A percentile compares a stretch with the other conserved stretches of the same genome.
Conservation (phyloP, 768 basidiomycete genomes). For the Leccinum rimulosum region DNA sequence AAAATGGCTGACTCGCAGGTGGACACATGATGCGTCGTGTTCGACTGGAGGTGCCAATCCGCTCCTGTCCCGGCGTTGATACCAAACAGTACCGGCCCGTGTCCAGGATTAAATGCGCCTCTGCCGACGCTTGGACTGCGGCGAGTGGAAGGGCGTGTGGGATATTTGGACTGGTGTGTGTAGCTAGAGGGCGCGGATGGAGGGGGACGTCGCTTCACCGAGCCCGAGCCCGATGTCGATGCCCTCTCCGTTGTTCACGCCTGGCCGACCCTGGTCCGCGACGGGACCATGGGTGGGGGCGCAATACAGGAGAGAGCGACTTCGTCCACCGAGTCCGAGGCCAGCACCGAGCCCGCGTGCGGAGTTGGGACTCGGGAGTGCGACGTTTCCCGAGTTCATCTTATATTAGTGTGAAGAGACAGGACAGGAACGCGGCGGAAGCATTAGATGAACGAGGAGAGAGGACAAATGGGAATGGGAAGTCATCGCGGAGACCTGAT, state of each 20-base stretch:
- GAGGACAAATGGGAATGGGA: constrained; percentile 16
- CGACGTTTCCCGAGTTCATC: too few species aligned
- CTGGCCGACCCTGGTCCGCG: constrained; percentile 25
- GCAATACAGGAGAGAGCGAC: too few species aligned
- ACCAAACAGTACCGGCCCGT: constrained; percentile 30
- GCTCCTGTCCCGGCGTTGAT: constrained; percentile 28
- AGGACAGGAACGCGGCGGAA: too few species aligned
- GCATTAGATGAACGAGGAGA: too few species aligned
- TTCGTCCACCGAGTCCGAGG: constrained; percentile 25
- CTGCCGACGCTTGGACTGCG: constrained; percentile 28
- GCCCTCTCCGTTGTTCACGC: constrained; percentile 8
- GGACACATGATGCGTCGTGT: constrained; percentile 18
- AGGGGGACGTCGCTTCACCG: constrained; percentile 59
- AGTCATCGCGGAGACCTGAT: constrained; percentile 32
- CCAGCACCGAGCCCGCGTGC: constrained; percentile 20
- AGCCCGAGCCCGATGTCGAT: constrained; percentile 23
- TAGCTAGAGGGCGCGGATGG: constrained; percentile 64
- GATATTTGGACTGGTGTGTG: too few species aligned
- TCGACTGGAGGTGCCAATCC: constrained; percentile 30
- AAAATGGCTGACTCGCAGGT: constrained; percentile 18
- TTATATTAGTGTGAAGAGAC: too few species aligned
- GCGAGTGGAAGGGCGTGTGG: too few species aligned
- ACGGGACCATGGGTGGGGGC: constrained; percentile 24
- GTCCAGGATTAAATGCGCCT: constrained; percentile 30
- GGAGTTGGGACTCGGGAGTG: too few species aligned